phyloP scores from a whole-genome alignment of 2,329 filamentous ascomycete genomes.

The Septoria petroselini region DNA sequence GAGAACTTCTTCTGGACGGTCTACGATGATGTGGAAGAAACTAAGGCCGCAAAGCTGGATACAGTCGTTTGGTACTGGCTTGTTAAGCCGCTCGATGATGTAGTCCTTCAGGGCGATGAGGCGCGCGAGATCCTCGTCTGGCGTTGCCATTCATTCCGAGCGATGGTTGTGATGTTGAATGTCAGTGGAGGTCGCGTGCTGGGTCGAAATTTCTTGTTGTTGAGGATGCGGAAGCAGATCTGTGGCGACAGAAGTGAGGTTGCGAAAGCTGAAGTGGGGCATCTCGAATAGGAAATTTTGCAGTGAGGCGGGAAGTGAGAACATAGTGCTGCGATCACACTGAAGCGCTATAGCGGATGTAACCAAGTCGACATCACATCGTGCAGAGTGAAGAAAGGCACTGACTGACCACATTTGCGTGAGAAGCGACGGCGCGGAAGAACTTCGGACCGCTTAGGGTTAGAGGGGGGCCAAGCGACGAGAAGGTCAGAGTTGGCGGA shows the following conservation, averaged over 20 bases:
- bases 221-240: too few species aligned
- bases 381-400: too few species aligned
- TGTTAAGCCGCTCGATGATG: slow-evolving; percentile 16
- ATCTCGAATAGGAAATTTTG: slow-evolving; percentile 7
- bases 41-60: slow-evolving; percentile 45
- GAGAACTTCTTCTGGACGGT: slow-evolving; percentile 52
- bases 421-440: too few species aligned
- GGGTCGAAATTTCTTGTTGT: too few species aligned
- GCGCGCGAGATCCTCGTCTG: background rate
- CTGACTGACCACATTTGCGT: too few species aligned
- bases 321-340: background rate
- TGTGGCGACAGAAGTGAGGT: background rate
- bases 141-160: slow-evolving; percentile 3
- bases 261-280: slow-evolving; percentile 4
- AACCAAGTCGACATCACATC: too few species aligned
- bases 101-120: background rate
- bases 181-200: too few species aligned
- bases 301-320: background rate
- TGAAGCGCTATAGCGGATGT: background rate
- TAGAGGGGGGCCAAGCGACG: too few species aligned
- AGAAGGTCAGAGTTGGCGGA: too few species aligned
- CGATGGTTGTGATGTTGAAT: background rate
- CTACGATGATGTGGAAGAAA: slow-evolving; percentile 39
- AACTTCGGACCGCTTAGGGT: too few species aligned
- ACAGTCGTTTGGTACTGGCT: slow-evolving; percentile 25